Conservation (phyloP, 2,329 filamentous ascomycete species). For the Cladorrhinum sp. region DNA sequence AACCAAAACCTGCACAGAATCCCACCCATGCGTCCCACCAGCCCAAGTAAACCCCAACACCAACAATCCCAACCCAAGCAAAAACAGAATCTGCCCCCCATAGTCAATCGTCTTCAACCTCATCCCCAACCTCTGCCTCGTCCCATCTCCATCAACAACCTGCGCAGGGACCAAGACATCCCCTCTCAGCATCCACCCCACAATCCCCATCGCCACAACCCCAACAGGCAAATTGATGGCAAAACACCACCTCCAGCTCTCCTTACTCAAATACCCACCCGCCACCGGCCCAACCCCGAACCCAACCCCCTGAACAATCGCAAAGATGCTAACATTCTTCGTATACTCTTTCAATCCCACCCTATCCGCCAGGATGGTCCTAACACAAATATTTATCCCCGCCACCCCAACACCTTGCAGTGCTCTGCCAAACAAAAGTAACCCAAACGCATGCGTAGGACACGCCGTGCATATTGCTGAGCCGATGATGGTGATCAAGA, state of each 20-base stretch:
- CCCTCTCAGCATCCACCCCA: conserved; percentile 55
- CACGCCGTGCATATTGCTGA: conserved; percentile 60
- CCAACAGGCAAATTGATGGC: conserved; percentile 59
- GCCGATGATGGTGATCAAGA: conserved; percentile 57
- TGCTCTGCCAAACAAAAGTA: conserved; percentile 60
- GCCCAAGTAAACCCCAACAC: conserved; percentile 56
- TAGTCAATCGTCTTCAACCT: conserved; percentile 54
- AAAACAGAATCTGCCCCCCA: conserved; percentile 55
- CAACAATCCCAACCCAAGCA: conserved; percentile 51
- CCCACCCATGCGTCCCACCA: conserved; percentile 52
- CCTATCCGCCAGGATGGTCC: conserved; percentile 62
- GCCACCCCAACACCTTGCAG: conserved; percentile 61
- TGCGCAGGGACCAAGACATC: conserved; percentile 49
- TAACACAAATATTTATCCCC: conserved; percentile 58
- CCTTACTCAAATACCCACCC: conserved; percentile 54
- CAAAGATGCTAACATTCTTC: conserved; percentile 60
- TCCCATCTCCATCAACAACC: conserved; percentile 7
- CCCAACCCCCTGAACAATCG: conserved; percentile 55
- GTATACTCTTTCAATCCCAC: conserved; percentile 61
- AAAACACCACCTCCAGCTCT: conserved; percentile 66
- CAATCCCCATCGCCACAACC: conserved; percentile 48
- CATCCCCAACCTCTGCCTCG: conserved; percentile 34
- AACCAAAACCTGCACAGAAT: conserved; percentile 45
- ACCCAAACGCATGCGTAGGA: conserved; percentile 49
- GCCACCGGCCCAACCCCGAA: conserved; percentile 61